Base-by-base conservation (phyloP, 1,139 yeast species). In the Candida anutae region DNA sequence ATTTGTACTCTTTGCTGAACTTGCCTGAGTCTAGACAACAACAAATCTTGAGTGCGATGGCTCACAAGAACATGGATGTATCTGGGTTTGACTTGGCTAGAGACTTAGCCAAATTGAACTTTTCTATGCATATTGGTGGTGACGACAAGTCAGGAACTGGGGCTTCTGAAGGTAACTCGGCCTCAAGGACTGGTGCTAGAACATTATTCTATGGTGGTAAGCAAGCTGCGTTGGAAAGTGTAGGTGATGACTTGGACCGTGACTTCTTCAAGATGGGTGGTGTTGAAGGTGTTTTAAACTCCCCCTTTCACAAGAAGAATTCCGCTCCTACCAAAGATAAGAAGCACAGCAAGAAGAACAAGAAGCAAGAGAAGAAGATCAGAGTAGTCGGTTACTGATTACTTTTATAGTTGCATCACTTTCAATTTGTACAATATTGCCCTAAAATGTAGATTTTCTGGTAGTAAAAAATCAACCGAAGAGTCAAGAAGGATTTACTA, bases 331-430 rank as follows among this genome's bases (percentile, higher is more conserved):
- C 36, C 14, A 27, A 32, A 15, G 29, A 23, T 19, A 85, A 84
- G 66, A 84, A 83, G 55, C 93, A 83, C 50, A 72, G 76, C 48
- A 85, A 87, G 61, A 79, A 77, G 57, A 77, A 77, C 45, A 82
- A 77, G 54, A 82, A 79, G 57, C 65, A 65, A 28, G 72, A 64
- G n/a, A 65, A 63, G 49, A 65, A 64, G 49, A 43, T 47, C 22
- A 49, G 70, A 40, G 69, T 63, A 15, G 65, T 58, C 19, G 66
- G 61, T 16, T 60, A 58, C 41, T 61, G 48, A 32, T 8, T 10
- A 17, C 10, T 17, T 17, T 17, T 8, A 8, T n/a, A n/a, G n/a
- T n/a, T n/a, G n/a, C n/a, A n/a, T n/a, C n/a, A n/a, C n/a, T n/a
- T n/a, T n/a, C n/a, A n/a, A n/a, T n/a, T n/a, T n/a, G n/a, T n/a